Evolutionary conservation across 192 early-diverging fungal genomes (phyloP).

Genomic region (Jimgerdemannia lactiflua): DNA sequence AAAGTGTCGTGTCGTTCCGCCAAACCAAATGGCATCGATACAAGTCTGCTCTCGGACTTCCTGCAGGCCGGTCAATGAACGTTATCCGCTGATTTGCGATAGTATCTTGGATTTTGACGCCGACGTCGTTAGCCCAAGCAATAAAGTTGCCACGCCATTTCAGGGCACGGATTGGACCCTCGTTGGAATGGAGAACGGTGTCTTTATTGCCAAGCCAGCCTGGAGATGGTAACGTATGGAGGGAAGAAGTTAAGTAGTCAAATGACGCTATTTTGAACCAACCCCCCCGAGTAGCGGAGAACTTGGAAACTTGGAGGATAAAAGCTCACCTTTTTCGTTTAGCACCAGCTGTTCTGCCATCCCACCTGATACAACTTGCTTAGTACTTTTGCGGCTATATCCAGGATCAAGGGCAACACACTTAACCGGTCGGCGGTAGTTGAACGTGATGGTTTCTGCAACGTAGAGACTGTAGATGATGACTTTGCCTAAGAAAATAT

Average conservation of each 20-base stretch:
- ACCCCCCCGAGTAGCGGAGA: too few species aligned
- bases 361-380: conserved; percentile 89
- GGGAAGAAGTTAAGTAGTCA: background rate
- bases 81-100: conserved; percentile 69
- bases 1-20: conserved; percentile 70
- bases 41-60: conserved; percentile 76
- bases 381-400: conserved; percentile 69
- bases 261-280: too few species aligned
- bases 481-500: conserved; percentile 63
- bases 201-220: conserved; percentile 89
- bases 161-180: conserved; percentile 85
- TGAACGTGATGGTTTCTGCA: conserved; percentile 64
- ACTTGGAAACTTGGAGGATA: too few species aligned
- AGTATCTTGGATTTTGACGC: conserved; percentile 84
- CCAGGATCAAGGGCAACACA: conserved; percentile 88
- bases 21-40: conserved; percentile 86
- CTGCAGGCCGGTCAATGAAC: conserved; percentile 75
- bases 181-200: conserved; percentile 78
- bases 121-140: conserved; percentile 94
- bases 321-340: conserved; percentile 69
- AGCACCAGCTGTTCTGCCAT: conserved; percentile 84
- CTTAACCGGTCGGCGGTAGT: conserved; percentile 87
- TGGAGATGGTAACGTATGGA: conserved; percentile 9
- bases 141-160: conserved; percentile 84
- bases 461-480: conserved; percentile 82